These are phyloP conservation scores for Umbelopsis ramanniana DNA, from an alignment of 192 early-diverging fungal species.

Conservation along the genomic window DNA sequence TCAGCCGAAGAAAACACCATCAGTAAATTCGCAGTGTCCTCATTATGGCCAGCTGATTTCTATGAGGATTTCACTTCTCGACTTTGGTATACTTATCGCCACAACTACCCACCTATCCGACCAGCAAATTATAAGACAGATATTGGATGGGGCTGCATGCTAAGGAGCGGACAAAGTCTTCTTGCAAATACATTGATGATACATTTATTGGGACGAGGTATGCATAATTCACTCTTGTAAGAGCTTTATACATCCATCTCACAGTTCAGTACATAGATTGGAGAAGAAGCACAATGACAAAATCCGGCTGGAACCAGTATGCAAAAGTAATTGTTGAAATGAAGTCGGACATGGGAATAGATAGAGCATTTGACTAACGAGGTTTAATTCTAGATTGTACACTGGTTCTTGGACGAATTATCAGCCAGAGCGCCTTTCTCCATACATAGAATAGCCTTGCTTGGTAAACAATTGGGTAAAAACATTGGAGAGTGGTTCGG, in stretches of 20 bases:
- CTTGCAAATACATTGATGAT: conserved; percentile 83
- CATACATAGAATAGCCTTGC: conserved; percentile 88
- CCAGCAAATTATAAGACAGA: conserved; percentile 82
- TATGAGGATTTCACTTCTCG: conserved; percentile 80
- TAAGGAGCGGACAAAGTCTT: conserved; percentile 92
- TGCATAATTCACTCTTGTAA: conserved; percentile 31
- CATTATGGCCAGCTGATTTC: conserved; percentile 55
- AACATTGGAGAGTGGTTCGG: conserved; percentile 99
- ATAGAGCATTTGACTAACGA: neutral
- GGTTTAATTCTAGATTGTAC: conserved; percentile 29
- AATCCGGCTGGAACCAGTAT: conserved; percentile 47
- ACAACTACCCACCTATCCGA: conserved; percentile 82
- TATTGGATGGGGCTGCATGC: conserved; percentile 97
- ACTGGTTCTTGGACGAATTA: conserved; percentile 84
- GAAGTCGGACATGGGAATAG: neutral
- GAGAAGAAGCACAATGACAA: conserved; percentile 42
- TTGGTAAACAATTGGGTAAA: conserved; percentile 84
- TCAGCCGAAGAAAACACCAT: neutral
- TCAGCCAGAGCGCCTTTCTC: conserved; percentile 76
- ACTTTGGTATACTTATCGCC: conserved; percentile 95
- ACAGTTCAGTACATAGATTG: conserved; percentile 42
- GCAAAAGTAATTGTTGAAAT: conserved; percentile 38
- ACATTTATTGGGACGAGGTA: conserved; percentile 79
- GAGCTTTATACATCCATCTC: conserved; percentile 7
- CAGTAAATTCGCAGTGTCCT: conserved; percentile 24